phyloP scores from a whole-genome alignment of 2,329 filamentous ascomycete species.

The Fusarium sp. region DNA sequence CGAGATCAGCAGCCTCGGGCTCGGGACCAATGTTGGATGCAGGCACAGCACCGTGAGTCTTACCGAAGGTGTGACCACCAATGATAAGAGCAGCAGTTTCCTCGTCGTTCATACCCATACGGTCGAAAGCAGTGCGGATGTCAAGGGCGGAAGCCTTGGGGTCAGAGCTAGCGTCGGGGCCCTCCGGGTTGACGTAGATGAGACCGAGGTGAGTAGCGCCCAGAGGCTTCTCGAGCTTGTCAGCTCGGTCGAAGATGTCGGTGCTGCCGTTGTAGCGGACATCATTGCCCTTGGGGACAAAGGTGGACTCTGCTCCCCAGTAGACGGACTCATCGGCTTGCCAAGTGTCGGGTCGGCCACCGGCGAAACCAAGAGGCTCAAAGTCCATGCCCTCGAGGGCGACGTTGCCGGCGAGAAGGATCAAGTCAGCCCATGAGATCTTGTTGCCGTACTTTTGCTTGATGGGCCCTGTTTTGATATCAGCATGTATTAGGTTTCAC shows the following conservation, averaged over 20 bases:
- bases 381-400: conserved; percentile 82
- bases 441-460: conserved; percentile 89
- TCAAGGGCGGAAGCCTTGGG: conserved; percentile 76
- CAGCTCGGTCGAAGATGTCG: conserved; percentile 65
- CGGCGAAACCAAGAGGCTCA: conserved; percentile 79
- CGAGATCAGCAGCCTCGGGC: conserved; percentile 73
- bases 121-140: conserved; percentile 79
- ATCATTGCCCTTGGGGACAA: conserved; percentile 74
- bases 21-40: conserved; percentile 71
- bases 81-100: conserved; percentile 85
- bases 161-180: conserved; percentile 78
- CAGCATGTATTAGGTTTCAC: neutral
- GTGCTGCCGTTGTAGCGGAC: conserved; percentile 72
- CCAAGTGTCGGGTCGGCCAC: conserved; percentile 78
- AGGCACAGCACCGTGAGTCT: conserved; percentile 80
- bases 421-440: conserved; percentile 83
- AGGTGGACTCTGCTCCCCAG: conserved; percentile 82
- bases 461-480: conserved; percentile 65
- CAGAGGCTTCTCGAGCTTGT: conserved; percentile 74
- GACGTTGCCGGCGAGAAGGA: conserved; percentile 80
- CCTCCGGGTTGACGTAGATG: conserved; percentile 87
- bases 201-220: conserved; percentile 73
- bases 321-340: conserved; percentile 81
- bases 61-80: conserved; percentile 83
- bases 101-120: conserved; percentile 87